Evolutionary conservation across 2,329 filamentous ascomycete species (phyloP).

Genomic region (Aureobasidium sp.): DNA sequence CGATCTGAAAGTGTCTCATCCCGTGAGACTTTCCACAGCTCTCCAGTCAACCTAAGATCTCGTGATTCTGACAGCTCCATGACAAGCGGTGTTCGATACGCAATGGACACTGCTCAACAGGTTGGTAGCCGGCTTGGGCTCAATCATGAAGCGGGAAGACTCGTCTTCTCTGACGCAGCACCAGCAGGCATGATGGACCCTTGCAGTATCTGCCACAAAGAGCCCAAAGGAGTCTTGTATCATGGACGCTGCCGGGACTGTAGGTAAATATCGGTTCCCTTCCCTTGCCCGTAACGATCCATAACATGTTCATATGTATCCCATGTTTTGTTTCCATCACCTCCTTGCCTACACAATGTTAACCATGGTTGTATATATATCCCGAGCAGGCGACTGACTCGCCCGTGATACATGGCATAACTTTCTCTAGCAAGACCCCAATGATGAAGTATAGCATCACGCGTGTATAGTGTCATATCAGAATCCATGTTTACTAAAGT

Average conservation of each 20-base stretch:
- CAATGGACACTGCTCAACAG: background rate
- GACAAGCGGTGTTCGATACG: background rate
- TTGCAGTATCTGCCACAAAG: background rate
- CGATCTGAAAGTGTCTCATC: background rate
- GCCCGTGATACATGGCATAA: too few species aligned
- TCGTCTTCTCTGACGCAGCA: background rate
- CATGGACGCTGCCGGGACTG: background rate
- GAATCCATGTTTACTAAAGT: too few species aligned
- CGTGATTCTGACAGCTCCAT: background rate
- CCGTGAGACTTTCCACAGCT: background rate
- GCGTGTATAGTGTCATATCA: too few species aligned
- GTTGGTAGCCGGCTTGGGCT: background rate
- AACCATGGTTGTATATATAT: background rate
- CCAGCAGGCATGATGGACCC: conserved; percentile 10
- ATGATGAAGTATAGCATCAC: too few species aligned
- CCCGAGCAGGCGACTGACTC: too few species aligned
- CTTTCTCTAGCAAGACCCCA: too few species aligned
- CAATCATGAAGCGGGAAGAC: background rate
- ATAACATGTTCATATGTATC: too few species aligned
- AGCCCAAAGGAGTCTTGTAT: background rate
- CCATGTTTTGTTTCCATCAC: too few species aligned
- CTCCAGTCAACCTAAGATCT: background rate
- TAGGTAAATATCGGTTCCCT: background rate
- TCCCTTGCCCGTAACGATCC: background rate
- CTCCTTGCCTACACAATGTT: too few species aligned